phyloP scores from a whole-genome alignment of 768 basidiomycete genomes.

The Mycena amicta region DNA sequence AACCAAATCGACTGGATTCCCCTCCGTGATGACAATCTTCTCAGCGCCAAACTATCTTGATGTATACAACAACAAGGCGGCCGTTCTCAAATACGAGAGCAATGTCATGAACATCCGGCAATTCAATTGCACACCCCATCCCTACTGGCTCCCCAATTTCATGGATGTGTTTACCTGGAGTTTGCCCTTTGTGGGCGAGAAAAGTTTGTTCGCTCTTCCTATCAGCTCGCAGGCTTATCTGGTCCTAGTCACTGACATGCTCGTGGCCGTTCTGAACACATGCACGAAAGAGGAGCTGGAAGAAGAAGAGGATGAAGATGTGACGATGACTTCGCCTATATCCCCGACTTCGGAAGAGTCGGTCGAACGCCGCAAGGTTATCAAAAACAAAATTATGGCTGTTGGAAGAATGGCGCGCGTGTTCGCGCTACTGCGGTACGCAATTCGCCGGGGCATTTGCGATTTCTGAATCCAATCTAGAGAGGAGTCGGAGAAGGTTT shows the following conservation, averaged over 20 bases:
- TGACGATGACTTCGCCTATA: constrained; percentile 41
- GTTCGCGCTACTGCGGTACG: constrained; percentile 91
- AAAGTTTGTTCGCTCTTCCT: constrained; percentile 60
- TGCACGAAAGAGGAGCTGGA: constrained; percentile 97
- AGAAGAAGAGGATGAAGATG: constrained; percentile 64
- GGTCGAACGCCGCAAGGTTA: constrained; percentile 80
- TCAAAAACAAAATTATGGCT: constrained; percentile 98
- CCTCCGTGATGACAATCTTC: constrained; percentile 99
- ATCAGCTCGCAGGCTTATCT: constrained; percentile 1
- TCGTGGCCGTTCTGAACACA: constrained; percentile 93
- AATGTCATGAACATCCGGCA: constrained; percentile 99
- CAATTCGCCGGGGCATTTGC: no score
- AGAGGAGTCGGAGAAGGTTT: constrained; percentile 97
- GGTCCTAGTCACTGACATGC: constrained; percentile 90
- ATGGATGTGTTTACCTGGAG: constrained; percentile 99
- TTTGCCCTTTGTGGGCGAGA: constrained; percentile 96
- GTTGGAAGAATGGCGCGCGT: constrained; percentile 96
- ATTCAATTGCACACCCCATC: constrained; percentile 95
- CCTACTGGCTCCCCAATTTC: constrained; percentile 98
- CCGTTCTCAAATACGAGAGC: constrained; percentile 97
- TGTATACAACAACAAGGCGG: constrained; percentile 99
- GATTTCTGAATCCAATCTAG: no score
- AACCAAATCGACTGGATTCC: constrained; percentile 96
- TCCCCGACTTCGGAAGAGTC: constrained; percentile 49
- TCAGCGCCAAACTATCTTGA: constrained; percentile 98